Evolutionary conservation across 148 eudicot genomes (phyloP), one percentile per base, ranked within the genome.

Genomic region (Silene uniflora): DNA sequence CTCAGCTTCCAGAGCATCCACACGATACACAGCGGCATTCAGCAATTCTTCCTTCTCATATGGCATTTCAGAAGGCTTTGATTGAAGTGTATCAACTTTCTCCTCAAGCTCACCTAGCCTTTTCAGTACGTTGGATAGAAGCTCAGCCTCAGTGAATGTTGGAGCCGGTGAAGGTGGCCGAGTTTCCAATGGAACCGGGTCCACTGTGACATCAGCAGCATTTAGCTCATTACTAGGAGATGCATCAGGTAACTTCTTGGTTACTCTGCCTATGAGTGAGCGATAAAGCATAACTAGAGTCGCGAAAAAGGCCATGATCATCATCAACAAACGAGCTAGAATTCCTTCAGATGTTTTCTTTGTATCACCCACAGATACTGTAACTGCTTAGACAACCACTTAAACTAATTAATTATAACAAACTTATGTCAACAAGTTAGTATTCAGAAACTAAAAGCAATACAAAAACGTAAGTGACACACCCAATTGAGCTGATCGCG

Each of bases 151-250:
- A 11, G 81, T 76, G 64, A 86, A 85, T n/a, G 88, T 77, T 44
- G 90, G 93, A 49, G 85, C 78, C 21, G 93, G 89, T 25, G 91
- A 88, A 74, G 96, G 97, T 71, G 93, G 96, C 47, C 87, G 88
- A 64, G 83, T 74, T 63, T 89, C 93, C 74, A 77, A 78, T 22
- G 90, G 76, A 54, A 59, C 60, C 14, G 81, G 32, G 52, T 86
- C 87, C 17, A 78, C 70, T 68, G 85, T 71, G 75, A 80, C 77
- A 44, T 87, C 88, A 23, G 78, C 72, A 32, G 67, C 13, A 75
- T 59, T 83, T 74, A 56, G 82, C 71, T 72, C 72, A 55, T 74
- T 67, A 67, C 74, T 68, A 29, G 80, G 58, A 42, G 88, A 73
- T 54, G 85, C 76, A 67, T 84, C 80, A 23, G 87, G 79, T 73